These are phyloP conservation scores for Boletus rufocinnamomeus DNA, from an alignment of 768 basidiomycete genomes.

Conservation along the genomic window DNA sequence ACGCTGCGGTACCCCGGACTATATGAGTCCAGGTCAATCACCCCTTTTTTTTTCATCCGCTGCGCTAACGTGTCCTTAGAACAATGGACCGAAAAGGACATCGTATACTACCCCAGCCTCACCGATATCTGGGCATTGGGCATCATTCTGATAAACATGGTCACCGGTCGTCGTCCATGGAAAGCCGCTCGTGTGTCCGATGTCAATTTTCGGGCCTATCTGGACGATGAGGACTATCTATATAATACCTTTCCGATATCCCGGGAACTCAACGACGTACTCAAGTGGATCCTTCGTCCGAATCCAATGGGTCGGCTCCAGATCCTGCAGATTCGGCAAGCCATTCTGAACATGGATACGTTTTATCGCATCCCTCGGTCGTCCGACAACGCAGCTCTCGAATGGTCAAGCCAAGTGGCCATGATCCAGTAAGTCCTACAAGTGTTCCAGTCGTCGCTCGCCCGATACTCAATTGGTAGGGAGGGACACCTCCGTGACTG, in stretches of 20 bases:
- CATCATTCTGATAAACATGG: conserved; percentile 82
- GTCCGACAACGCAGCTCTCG: background rate
- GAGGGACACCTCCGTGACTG: background rate
- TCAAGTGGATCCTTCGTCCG: conserved; percentile 21
- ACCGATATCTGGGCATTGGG: conserved; percentile 73
- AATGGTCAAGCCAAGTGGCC: background rate
- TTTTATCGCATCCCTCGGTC: conserved; percentile 14
- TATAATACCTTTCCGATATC: conserved; percentile 20
- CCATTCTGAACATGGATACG: conserved; percentile 16
- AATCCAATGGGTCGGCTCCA: conserved; percentile 17
- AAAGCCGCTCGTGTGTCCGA: conserved; percentile 12
- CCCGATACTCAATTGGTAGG: background rate
- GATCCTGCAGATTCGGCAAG: conserved; percentile 22
- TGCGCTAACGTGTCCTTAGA: conserved; percentile 10
- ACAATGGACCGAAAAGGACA: conserved; percentile 58
- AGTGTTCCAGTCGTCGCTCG: too few species aligned
- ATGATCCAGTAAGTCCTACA: conserved; percentile 1
- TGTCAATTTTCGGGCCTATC: conserved; percentile 12
- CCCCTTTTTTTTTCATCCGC: background rate
- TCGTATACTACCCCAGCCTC: conserved; percentile 34
- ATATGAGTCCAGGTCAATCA: conserved; percentile 69
- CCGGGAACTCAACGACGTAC: conserved; percentile 8
- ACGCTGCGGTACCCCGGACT: conserved; percentile 60
- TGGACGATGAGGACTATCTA: conserved; percentile 20
- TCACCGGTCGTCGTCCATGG: conserved; percentile 48